Evolutionary conservation across 352 stramenopile genomes (phyloP).

Genomic region (Phytophthora tubulina): DNA sequence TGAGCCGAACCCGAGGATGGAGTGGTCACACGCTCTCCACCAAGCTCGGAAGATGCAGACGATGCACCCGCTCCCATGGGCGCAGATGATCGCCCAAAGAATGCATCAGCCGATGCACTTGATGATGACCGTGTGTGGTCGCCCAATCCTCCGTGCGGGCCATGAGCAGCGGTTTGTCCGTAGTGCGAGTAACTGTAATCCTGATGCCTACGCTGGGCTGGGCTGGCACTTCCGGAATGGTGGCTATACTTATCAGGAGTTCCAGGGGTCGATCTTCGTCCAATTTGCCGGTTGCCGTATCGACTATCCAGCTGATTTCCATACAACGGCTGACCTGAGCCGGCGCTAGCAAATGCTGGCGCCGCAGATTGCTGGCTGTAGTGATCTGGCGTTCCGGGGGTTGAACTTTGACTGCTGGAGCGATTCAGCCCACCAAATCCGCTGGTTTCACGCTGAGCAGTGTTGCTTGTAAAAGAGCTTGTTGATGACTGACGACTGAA

Average conservation of each 20-base stretch:
- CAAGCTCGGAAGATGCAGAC: slow-evolving; percentile 16
- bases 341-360: slow-evolving; percentile 20
- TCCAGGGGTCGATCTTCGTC: slow-evolving; percentile 21
- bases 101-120: slow-evolving; percentile 34
- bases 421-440: slow-evolving; percentile 25
- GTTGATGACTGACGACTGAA: slow-evolving; percentile 40
- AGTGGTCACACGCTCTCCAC: slow-evolving; percentile 20
- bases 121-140: slow-evolving; percentile 27
- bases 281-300: slow-evolving; percentile 26
- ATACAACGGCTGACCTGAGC: slow-evolving; percentile 20
- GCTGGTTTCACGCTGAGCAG: slow-evolving; percentile 21
- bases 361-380: slow-evolving; percentile 29
- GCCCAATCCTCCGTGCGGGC: slow-evolving; percentile 6
- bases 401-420: slow-evolving; percentile 20
- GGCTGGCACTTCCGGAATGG: slow-evolving; percentile 25
- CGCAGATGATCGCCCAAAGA: slow-evolving; percentile 35
- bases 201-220: slow-evolving; percentile 25
- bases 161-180: slow-evolving; percentile 8
- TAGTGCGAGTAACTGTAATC: slow-evolving; percentile 17
- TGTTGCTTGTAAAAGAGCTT: slow-evolving; percentile 32
- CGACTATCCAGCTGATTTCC: slow-evolving; percentile 17
- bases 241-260: slow-evolving; percentile 31
- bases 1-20: slow-evolving; percentile 13
- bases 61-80: neutral
- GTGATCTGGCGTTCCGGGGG: slow-evolving; percentile 27